Base-by-base conservation (phyloP, 202 grass and related monocot genomes). In the Miscanthus sacchariflorus region DNA sequence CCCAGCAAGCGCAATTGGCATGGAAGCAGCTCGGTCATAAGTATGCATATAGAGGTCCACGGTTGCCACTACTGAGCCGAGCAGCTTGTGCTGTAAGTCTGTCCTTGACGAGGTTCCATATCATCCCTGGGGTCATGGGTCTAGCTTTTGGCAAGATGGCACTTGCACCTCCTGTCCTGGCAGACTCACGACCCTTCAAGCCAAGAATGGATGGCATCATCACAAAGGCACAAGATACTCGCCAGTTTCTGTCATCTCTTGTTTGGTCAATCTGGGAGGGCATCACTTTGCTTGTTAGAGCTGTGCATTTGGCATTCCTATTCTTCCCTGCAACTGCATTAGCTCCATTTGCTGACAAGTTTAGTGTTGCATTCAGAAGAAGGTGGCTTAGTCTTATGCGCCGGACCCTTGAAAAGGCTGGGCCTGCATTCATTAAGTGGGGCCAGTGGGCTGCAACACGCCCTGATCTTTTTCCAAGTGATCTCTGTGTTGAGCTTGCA, bases 351-450 rank as follows among this genome's bases (percentile, higher is more conserved):
- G 92, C 90, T 56, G 89, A 91, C 82, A 88, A 81, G 70, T 88
- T 92, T 43, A 93, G 90, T 81, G 19, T 85, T 85, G 87, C 79
- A 40, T 96, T 93, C 36, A 93, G 93, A 78, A 98, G 81, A 87
- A 89, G 77, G 82, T 98, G 96, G 96, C 89, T 98, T 85, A 40
- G 42, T 36, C 86, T 95, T 73, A 92, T 96, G 35, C 92, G 93
- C 11, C 79, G 4, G 43, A 93, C 93, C 71, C 90, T 98, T 5
- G 96, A 98, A 87, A 98, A 84, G 81, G 96, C 92, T 5, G 96
- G 96, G 5, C 96, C 96, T 68, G 96, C 96, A 48, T 98, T 96
- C 87, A 98, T 98, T 86, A 98, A 98, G 84, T 98, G 96, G 96
- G 96, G 96, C 72, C 96, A 98, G 88, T 96, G 96, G 96, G 96